Base-by-base conservation (phyloP, 1,284 basidiomycete genomes). In the Pascua sp. region DNA sequence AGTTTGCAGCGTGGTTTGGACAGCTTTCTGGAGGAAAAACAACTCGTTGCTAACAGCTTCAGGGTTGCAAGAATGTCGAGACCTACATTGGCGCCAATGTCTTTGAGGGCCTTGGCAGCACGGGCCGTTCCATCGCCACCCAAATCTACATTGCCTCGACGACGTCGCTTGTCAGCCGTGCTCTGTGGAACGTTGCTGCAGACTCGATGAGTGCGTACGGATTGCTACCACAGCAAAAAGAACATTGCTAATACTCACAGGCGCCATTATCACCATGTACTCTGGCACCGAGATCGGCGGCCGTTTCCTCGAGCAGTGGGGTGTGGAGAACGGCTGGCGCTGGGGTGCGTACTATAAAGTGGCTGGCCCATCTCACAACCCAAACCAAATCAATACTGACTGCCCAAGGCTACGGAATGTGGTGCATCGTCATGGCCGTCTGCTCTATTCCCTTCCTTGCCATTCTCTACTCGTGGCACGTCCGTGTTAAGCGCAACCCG, bases 271-370 rank as follows among this genome's bases (percentile, higher is more conserved):
- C n/a, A 40, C 47, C 12, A 49, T 49, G 47, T 49, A 49, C 47
- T 52, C 44, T 46, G 51, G 51, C 16, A 17, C 44, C 17, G 51
- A 44, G 42, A 52, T 52, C 15, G 51, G 51, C 10, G 51, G 51
- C 38, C 51, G 51, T 37, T 46, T 52, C n/a, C 32, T 52, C 43
- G 47, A 49, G 16, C 38, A 49, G 12, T 49, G 47, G 47, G 47
- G 47, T 18, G 40, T 18, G 39, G 47, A 40, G 47, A 13, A n/a
- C 4, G 47, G 47, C 10, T 49, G 47, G 47, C 38, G 47, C 38
- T 49, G 47, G 47, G 47, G 47, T 32, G 24, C 3, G 24, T 32
- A 32, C 24, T 32, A 7, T 32, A 32, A 32, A 32, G 24, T 32
- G 24, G 24, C 24, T 32, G 24, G 24, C 24, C 24, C 24, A 32